Base-by-base conservation (phyloP, 1,139 yeast genomes). In the Hyphopichia burtonii region DNA sequence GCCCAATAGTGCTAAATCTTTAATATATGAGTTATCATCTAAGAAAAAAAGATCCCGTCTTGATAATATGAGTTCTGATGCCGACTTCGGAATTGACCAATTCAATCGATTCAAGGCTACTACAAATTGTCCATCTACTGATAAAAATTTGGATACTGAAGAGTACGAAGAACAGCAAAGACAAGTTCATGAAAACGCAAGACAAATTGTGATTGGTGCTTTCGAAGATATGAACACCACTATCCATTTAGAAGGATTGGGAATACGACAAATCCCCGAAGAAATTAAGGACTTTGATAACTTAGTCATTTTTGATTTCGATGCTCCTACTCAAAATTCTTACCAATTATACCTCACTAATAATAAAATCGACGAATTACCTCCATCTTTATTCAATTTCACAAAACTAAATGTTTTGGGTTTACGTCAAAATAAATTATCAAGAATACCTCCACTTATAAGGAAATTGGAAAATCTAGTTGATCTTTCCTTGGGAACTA, bases 11-110 rank as follows among this genome's bases (percentile, higher is more conserved):
- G 5, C 5, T 7, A n/a, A 18, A 33, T 5, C 17, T 8, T n/a
- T 33, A 12, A 5, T n/a, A 20, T 11, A 18, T 19, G 25, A 35
- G n/a, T 12, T 36, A 8, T 22, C 27, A 22, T 25, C 28, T 25
- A 25, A 25, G n/a, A 25, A 25, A 25, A 25, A 7, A 25, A 9
- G 11, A 5, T 32, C 35, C 3, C 11, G n/a, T 23, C 23, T 25
- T 2, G n/a, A 16, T 9, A 35, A 51, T 22, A 44, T 61, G 11
- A 71, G 74, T 39, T 70, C 76, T 2, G 78, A 73, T 16, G 66
- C 74, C 2, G 78, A 72, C 50, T 73, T 73, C 48, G 78, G 78
- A 1, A 72, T 73, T 33, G 78, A 73, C 45, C 60, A 60, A 36
- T 73, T 73, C 49, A 71, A 73, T 45, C 54, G 78, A 20, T 73